phyloP scores from a whole-genome alignment of 1,139 yeast species.

The Candida mesenterica region DNA sequence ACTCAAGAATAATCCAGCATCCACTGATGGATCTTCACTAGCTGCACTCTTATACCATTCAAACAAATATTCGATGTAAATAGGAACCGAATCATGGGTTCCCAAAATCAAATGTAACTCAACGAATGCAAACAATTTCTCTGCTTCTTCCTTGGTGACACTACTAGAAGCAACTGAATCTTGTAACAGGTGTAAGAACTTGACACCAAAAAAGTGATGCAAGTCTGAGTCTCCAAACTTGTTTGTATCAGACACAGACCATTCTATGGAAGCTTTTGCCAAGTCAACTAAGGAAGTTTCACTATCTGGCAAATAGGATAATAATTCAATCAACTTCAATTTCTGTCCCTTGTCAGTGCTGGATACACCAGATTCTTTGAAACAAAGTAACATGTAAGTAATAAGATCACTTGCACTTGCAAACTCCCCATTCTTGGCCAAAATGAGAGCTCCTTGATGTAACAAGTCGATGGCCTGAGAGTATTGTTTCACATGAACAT shows the following conservation, averaged over 20 bases:
- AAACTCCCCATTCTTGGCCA: constrained; percentile 66
- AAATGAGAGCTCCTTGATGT: constrained; percentile 64
- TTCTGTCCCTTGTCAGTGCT: constrained; percentile 26
- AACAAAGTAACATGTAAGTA: constrained; percentile 69
- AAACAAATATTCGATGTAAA: constrained; percentile 54
- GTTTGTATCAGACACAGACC: constrained; percentile 53
- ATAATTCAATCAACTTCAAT: constrained; percentile 40
- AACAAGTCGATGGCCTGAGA: constrained; percentile 71
- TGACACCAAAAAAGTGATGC: constrained; percentile 71
- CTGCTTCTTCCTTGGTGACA: constrained; percentile 24
- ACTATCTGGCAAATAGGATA: constrained; percentile 51
- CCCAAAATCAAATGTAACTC: constrained; percentile 69
- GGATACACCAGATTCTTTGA: constrained; percentile 46
- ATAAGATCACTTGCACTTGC: constrained; percentile 82
- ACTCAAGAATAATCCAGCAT: constrained; percentile 53
- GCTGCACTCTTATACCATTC: constrained; percentile 51
- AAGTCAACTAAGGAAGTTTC: constrained; percentile 71
- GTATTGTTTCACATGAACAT: constrained; percentile 66
- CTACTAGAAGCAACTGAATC: constrained; percentile 13
- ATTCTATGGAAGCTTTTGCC: constrained; percentile 60
- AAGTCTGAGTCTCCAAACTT: constrained; percentile 74
- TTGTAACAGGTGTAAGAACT: constrained; percentile 43
- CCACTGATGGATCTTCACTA: constrained; percentile 38
- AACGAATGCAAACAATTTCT: constrained; percentile 40
- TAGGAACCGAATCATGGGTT: constrained; percentile 54